Percentiles rank a stretch among this genome's conserved stretches.
Evolutionary conservation across 768 basidiomycete genomes (phyloP).

Genomic region (Sarcodon sp.): DNA sequence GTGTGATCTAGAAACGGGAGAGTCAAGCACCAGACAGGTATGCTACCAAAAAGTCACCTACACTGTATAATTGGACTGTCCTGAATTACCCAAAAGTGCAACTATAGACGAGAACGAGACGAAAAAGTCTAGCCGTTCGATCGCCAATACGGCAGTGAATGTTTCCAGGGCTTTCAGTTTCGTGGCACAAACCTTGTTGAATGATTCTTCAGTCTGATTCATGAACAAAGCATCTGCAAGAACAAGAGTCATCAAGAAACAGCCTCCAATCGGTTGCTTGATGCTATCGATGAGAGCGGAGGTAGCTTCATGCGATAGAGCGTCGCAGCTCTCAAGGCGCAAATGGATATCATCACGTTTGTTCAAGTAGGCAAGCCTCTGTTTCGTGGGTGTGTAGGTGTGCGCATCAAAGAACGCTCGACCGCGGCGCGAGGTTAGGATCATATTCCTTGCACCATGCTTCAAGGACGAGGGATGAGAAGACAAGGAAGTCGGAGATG

Average conservation of each 20-base stretch:
- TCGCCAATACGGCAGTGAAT: slow-evolving; percentile 1
- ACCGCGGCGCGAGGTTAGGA: slow-evolving; percentile 9
- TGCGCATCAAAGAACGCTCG: not conserved
- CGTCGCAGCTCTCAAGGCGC: slow-evolving; percentile 4
- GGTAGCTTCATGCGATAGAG: slow-evolving; percentile 1
- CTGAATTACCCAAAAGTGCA: slow-evolving; percentile 6
- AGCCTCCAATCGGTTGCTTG: slow-evolving; percentile 6
- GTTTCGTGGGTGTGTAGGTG: not conserved
- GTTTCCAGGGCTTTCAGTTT: slow-evolving; percentile 5
- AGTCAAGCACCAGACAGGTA: no score
- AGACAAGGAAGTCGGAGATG: not conserved
- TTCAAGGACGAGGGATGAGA: not conserved
- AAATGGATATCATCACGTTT: slow-evolving; percentile 1
- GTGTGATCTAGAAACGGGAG: not conserved
- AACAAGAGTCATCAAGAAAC: slow-evolving; percentile 6
- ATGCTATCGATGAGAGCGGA: not conserved
- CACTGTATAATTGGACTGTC: slow-evolving; percentile 9
- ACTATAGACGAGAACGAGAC: slow-evolving; percentile 10
- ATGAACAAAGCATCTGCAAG: slow-evolving; percentile 7
- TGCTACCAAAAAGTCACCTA: not conserved
- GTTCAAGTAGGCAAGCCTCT: slow-evolving; percentile 5
- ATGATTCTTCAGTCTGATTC: slow-evolving; percentile 6
- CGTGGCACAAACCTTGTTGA: slow-evolving; percentile 1
- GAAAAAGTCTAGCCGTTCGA: slow-evolving; percentile 8
- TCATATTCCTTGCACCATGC: slow-evolving; percentile 8